Conservation (phyloP, 352 stramenopile species). For the Globisporangium heterothallicum region DNA sequence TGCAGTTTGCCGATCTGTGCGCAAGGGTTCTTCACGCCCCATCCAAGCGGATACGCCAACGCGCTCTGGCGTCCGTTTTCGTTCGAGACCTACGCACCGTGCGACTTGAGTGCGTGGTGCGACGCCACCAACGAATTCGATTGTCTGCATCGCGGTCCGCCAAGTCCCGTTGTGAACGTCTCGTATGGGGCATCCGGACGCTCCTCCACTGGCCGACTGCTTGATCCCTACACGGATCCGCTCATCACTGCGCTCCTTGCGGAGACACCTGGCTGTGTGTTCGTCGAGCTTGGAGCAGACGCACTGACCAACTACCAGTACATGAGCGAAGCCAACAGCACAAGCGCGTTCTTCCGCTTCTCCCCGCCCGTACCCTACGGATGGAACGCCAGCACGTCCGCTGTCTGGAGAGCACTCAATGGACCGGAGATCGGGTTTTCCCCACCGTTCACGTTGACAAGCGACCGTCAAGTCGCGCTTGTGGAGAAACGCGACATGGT, state of each 20-base stretch:
- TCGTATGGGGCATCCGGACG: conserved; percentile 27
- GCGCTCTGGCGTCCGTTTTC: conserved; percentile 54
- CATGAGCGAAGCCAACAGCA: conserved; percentile 66
- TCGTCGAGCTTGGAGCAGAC: conserved; percentile 83
- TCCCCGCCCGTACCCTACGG: conserved; percentile 74
- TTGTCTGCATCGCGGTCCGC: conserved; percentile 59
- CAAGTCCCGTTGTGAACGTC: conserved; percentile 33
- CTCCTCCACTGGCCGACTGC: conserved; percentile 18
- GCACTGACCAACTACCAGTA: conserved; percentile 89
- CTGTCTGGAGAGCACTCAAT: conserved; percentile 64
- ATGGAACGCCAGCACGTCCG: conserved; percentile 55
- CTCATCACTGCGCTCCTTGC: conserved; percentile 7
- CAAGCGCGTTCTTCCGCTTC: conserved; percentile 80
- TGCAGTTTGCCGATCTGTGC: conserved; percentile 89
- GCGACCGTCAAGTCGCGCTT: conserved; percentile 89
- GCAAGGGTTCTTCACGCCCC: conserved; percentile 91
- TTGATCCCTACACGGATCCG: conserved; percentile 19
- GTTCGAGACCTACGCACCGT: conserved; percentile 86
- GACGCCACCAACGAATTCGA: conserved; percentile 91
- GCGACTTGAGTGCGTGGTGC: conserved; percentile 89
- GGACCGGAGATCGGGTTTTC: conserved; percentile 35
- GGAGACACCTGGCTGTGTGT: conserved; percentile 31
- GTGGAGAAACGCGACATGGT: conserved; percentile 81
- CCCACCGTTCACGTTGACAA: conserved; percentile 49
- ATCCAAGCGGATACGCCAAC: conserved; percentile 60